phyloP scores from a whole-genome alignment of 164 flowering plant genomes.

The Vitis rotundifolia region DNA sequence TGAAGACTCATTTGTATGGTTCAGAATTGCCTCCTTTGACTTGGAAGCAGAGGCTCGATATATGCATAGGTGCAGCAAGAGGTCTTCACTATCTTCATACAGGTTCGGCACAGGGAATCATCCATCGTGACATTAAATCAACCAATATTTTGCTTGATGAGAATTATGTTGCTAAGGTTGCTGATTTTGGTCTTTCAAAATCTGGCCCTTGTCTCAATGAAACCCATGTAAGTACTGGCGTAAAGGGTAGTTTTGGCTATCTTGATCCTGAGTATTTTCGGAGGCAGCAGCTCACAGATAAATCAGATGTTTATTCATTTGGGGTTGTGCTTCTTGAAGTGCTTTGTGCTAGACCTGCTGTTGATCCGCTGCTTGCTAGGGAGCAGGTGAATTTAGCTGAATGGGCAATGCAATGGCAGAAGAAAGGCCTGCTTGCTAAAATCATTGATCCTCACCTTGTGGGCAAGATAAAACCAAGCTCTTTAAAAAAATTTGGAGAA shows the following conservation, averaged over 20 bases:
- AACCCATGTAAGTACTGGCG: constrained; percentile 74
- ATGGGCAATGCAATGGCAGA: constrained; percentile 69
- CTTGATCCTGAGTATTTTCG: constrained; percentile 72
- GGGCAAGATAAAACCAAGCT: constrained; percentile 47
- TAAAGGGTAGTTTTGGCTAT: constrained; percentile 75
- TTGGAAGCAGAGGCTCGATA: constrained; percentile 67
- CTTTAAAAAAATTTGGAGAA: constrained; percentile 60
- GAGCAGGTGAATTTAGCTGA: constrained; percentile 78
- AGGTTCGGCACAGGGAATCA: constrained; percentile 66
- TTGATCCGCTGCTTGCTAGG: constrained; percentile 55
- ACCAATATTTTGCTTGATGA: constrained; percentile 67
- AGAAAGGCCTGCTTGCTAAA: constrained; percentile 49
- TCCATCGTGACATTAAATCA: constrained; percentile 73
- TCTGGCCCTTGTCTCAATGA: constrained; percentile 66
- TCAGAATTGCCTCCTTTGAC: constrained; percentile 48
- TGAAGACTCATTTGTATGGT: constrained; percentile 71
- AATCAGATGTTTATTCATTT: constrained; percentile 71
- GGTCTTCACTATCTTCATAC: constrained; percentile 75
- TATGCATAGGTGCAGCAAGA: constrained; percentile 72
- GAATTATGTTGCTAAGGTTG: constrained; percentile 59
- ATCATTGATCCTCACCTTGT: constrained; percentile 58
- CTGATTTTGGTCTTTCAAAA: constrained; percentile 74
- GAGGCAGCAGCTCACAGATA: constrained; percentile 67
- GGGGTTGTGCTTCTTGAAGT: constrained; percentile 69
- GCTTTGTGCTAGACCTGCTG: constrained; percentile 74